Evolutionary conservation across 805 yeast species (phyloP).

Genomic region (Yarrowia sp.): DNA sequence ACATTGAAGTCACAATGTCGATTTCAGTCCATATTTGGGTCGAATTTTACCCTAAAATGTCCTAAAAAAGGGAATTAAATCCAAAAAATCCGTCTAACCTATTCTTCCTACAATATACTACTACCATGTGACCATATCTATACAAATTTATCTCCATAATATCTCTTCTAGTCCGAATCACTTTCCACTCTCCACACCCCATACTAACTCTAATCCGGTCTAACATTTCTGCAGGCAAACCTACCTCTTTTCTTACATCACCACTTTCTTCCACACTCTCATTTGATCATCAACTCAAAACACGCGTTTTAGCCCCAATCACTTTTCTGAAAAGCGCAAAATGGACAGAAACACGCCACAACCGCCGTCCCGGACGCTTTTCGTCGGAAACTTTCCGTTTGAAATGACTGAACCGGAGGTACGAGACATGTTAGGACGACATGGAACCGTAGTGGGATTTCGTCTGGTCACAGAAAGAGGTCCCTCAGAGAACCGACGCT

Average conservation of each 20-base stretch:
- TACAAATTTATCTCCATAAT: no score
- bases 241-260: not conserved
- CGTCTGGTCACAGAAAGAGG: conserved; percentile 32
- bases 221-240: not conserved
- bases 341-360: conserved; percentile 21
- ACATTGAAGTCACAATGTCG: no score
- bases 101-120: no score
- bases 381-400: conserved; percentile 35
- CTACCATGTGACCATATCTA: no score
- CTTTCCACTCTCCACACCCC: not conserved
- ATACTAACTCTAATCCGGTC: not conserved
- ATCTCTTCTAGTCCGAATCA: no score
- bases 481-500: conserved; percentile 26
- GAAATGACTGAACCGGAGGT: conserved; percentile 32
- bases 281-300: not conserved
- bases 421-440: conserved; percentile 27
- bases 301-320: not conserved
- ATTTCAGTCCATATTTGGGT: no score
- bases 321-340: not conserved
- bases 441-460: conserved; percentile 30
- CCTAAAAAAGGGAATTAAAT: no score
- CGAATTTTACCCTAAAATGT: no score
- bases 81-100: no score
- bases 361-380: conserved; percentile 30
- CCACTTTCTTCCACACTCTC: not conserved